phyloP scores from a whole-genome alignment of 768 basidiomycete species.

The Coprinellus micaceus region DNA sequence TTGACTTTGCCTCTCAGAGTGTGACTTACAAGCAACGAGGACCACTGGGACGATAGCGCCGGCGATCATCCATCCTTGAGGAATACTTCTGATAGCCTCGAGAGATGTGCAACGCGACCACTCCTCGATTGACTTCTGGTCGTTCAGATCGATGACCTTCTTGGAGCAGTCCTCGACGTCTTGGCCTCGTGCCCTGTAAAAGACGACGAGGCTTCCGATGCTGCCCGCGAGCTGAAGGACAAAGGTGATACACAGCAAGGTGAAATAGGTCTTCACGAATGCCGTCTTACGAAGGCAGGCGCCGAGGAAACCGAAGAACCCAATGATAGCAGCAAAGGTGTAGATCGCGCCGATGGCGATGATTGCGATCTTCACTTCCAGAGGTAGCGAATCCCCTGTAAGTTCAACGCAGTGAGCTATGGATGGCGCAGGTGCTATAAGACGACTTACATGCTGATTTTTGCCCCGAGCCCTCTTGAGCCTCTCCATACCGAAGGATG shows the following conservation, averaged over 20 bases:
- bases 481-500: slow-evolving; percentile 15
- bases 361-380: slow-evolving; percentile 24
- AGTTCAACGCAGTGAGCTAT: too few relatives aligned
- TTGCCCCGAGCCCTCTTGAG: slow-evolving; percentile 11
- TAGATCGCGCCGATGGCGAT: slow-evolving; percentile 32
- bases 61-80: slow-evolving; percentile 29
- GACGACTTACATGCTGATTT: slow-evolving; percentile 3
- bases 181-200: slow-evolving; percentile 25
- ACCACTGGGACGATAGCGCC: slow-evolving; percentile 33
- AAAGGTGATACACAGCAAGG: slow-evolving; percentile 28
- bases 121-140: slow-evolving; percentile 15
- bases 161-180: slow-evolving; percentile 27
- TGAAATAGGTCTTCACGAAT: slow-evolving; percentile 30
- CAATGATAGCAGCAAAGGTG: slow-evolving; percentile 29
- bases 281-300: slow-evolving; percentile 35
- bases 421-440: not conserved
- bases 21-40: slow-evolving; percentile 35
- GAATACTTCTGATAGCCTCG: slow-evolving; percentile 21
- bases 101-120: slow-evolving; percentile 24
- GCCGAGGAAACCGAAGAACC: slow-evolving; percentile 37
- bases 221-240: slow-evolving; percentile 27
- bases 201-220: slow-evolving; percentile 30
- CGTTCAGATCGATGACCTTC: slow-evolving; percentile 19
- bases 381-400: slow-evolving; percentile 24
- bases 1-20: not conserved